Evolutionary conservation across 1,284 basidiomycete species (phyloP).

Genomic region (Wallemia hederae): DNA sequence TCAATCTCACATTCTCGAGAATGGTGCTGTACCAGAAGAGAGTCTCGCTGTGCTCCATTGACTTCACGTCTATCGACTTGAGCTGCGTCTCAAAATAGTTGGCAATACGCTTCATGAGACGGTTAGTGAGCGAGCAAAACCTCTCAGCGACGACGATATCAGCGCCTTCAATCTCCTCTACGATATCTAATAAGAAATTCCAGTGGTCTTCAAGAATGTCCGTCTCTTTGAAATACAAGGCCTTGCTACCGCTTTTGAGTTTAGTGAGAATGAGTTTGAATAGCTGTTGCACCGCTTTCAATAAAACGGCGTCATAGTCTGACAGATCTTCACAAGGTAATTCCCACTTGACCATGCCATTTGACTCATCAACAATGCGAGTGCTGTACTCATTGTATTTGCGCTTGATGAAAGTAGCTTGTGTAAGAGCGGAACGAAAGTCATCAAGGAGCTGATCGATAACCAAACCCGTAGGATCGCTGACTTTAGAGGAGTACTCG

Average conservation of each 20-base stretch:
- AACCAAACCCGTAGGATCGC: conserved; percentile 62
- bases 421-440: conserved; percentile 62
- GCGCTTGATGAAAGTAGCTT: conserved; percentile 77
- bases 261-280: conserved; percentile 89
- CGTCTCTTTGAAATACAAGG: conserved; percentile 88
- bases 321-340: conserved; percentile 51
- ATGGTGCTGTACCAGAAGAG: conserved; percentile 76
- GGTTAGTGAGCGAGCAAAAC: conserved; percentile 60
- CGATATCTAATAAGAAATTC: conserved; percentile 81
- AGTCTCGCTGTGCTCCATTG: conserved; percentile 52
- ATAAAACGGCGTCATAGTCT: conserved; percentile 65
- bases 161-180: conserved; percentile 60
- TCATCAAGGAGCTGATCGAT: conserved; percentile 91
- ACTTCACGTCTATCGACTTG: conserved; percentile 28
- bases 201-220: conserved; percentile 90
- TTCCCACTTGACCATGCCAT: conserved; percentile 63
- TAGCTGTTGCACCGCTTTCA: conserved; percentile 66
- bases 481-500: conserved; percentile 65
- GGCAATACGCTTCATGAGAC: conserved; percentile 60
- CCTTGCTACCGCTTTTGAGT: conserved; percentile 67
- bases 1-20: conserved; percentile 66
- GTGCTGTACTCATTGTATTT: conserved; percentile 67
- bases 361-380: conserved; percentile 22
- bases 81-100: conserved; percentile 87
- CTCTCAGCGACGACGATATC: conserved; percentile 80